Base-by-base conservation (phyloP, 495 filamentous ascomycete species). In the Talaromyces thailandensis region DNA sequence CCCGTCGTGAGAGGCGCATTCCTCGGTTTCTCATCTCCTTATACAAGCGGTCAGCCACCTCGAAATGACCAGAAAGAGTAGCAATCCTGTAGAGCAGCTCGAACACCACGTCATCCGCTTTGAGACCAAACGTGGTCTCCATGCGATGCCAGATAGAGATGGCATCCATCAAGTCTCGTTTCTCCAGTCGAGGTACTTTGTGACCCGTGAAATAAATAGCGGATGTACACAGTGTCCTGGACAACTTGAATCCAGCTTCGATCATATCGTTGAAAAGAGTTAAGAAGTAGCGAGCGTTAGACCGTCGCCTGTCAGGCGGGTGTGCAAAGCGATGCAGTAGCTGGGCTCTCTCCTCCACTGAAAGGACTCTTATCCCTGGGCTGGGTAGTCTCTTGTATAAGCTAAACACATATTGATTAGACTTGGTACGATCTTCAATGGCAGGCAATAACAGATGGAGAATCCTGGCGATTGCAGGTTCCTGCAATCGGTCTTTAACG, bases 51-150 rank as follows among this genome's bases (percentile, higher is more conserved):
- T 96, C 88, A 1, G 90, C 92, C 40, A 98, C 84, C 2, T 75
- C 75, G 60, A 88, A 93, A 66, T 94, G 93, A 23, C 87, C 86
- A 1, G 92, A 85, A 71, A 92, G 95, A 52, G 89, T 84, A 31
- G 93, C 92, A 16, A 90, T 82, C 68, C 96, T 90, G 65, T 96
- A 96, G 29, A 98, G 83, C 60, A 96, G 88, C 71, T 90, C 93
- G 77, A 98, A 96, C 2, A 93, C 93, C 11, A 89, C 86, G 32
- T 82, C 77, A 64, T 84, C 88, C 32, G 78, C 81, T 63, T 75
- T 67, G n/a, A 92, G 71, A 5, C 82, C 80, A 18, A 85, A 85
- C n/a, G 84, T 71, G 28, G 81, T 74, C 71, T 98, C 94, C 88
- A 96, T 96, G 65, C 91, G 84, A 61, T 85, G 84, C 91, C 92